Base-by-base conservation (phyloP, 345 rosid species). In the Jatropha curcas region DNA sequence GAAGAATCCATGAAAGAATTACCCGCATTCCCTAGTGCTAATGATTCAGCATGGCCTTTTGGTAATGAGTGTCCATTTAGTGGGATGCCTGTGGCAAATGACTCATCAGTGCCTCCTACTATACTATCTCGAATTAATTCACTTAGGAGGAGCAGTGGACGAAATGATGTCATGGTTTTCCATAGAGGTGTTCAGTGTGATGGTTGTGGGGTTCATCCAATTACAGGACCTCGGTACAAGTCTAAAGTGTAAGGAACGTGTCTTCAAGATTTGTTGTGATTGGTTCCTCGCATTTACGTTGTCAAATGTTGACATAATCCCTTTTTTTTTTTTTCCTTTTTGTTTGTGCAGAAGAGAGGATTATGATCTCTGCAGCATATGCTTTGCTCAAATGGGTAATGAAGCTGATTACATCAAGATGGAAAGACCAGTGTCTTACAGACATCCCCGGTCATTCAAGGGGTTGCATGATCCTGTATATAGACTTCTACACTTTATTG, bases 141-240 rank as follows among this genome's bases (percentile, higher is more conserved):
- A 13, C n/a, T 61, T 51, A 83, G 80, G 71, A 83, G 80, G 73
- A 75, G 74, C 79, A 22, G 16, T 45, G 30, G 56, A 76, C 72
- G 31, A 30, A 58, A 65, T 43, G 84, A 85, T 78, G 72, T 60
- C 71, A 39, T 67, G 71, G 67, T 60, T 43, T 89, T 93, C 76
- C 99, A 96, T 78, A 90, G 59, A 74, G 98, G 97, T 35, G 85
- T 96, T 70, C 88, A 82, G 3, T 96, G 99, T 75, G 99, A 91
- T 74, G 92, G 88, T 19, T 96, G 99, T 81, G 98, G 98, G 65
- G 91, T 78, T 83, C 82, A 81, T 83, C 98, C 99, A 20, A 96
- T 96, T 35, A 85, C 87, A 37, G 99, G 99, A 31, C 88, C 90
- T 71, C 87, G 99, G 12, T 91, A 84, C 79, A 93, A 89, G 81